Percentiles rank a stretch among this genome's conserved stretches.
Conservation (phyloP, 371 early-diverging fungal species). For the Mortierella sp. region DNA sequence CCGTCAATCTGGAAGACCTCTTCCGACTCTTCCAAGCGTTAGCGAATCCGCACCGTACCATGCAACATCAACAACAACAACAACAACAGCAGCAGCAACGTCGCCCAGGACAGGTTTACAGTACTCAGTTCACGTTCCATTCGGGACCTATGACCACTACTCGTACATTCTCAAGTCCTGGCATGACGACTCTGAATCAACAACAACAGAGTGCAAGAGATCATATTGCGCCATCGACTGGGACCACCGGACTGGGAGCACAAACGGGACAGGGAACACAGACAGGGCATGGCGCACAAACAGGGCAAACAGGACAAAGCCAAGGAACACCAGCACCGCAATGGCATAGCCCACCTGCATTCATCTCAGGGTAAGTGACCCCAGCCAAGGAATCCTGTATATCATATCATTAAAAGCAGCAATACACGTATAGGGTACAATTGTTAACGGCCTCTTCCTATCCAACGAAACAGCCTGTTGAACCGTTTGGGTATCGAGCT, state of each 20-base stretch:
- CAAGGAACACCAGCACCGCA: constrained; percentile 13
- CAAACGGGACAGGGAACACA: no score
- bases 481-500: constrained; percentile 35
- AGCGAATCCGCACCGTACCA: constrained; percentile 12
- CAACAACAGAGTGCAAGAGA: background rate
- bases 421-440: background rate
- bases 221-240: no score
- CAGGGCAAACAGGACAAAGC: no score
- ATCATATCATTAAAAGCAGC: background rate
- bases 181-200: background rate
- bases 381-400: no score
- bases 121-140: constrained; percentile 8
- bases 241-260: no score
- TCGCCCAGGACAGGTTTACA: constrained; percentile 8
- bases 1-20: constrained; percentile 28
- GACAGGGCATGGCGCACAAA: background rate
- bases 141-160: constrained; percentile 19
- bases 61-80: constrained; percentile 6
- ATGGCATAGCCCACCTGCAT: constrained; percentile 28
- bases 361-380: constrained; percentile 45
- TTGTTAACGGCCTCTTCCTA: background rate
- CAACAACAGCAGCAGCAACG: constrained; percentile 15
- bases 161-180: no score
- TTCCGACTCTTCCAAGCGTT: constrained; percentile 32
- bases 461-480: constrained; percentile 23